These are phyloP conservation scores for Xerocomellus chrysenteron DNA, from an alignment of 768 basidiomycete genomes.

Conservation along the genomic window DNA sequence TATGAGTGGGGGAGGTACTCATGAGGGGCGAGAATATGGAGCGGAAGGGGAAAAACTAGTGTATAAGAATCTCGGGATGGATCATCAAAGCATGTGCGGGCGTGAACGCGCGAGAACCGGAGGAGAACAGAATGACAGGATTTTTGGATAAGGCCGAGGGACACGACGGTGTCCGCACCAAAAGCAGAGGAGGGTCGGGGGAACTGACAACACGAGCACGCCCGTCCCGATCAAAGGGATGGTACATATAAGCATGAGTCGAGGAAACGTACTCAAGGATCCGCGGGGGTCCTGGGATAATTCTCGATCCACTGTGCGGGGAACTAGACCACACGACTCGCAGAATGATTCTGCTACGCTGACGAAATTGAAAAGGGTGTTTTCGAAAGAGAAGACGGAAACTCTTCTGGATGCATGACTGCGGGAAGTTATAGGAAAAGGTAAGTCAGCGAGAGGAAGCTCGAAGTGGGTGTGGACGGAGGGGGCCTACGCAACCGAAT, in stretches of 20 bases:
- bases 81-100: slow-evolving; percentile 15
- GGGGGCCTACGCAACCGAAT: slow-evolving; percentile 23
- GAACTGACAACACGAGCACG: slow-evolving; percentile 4
- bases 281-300: slow-evolving; percentile 33
- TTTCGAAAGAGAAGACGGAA: slow-evolving; percentile 7
- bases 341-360: neutral
- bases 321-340: slow-evolving; percentile 21
- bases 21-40: slow-evolving; percentile 18
- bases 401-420: slow-evolving; percentile 12
- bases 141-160: slow-evolving; percentile 1
- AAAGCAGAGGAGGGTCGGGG: slow-evolving; percentile 9
- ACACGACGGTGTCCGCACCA: slow-evolving; percentile 10
- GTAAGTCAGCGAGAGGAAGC: slow-evolving; percentile 18
- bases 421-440: slow-evolving; percentile 9
- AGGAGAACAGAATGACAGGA: slow-evolving; percentile 1
- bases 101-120: slow-evolving; percentile 12
- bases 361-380: slow-evolving; percentile 9
- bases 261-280: slow-evolving; percentile 21
- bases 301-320: slow-evolving; percentile 31
- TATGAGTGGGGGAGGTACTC: slow-evolving; percentile 28
- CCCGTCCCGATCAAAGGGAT: slow-evolving; percentile 19
- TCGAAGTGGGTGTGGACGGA: slow-evolving; percentile 10
- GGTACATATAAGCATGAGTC: slow-evolving; percentile 26
- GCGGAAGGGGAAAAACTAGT: neutral
- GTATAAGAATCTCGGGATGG: slow-evolving; percentile 19